Evolutionary conservation across 2,329 filamentous ascomycete species (phyloP).

Genomic region (Monosporascus sp.): DNA sequence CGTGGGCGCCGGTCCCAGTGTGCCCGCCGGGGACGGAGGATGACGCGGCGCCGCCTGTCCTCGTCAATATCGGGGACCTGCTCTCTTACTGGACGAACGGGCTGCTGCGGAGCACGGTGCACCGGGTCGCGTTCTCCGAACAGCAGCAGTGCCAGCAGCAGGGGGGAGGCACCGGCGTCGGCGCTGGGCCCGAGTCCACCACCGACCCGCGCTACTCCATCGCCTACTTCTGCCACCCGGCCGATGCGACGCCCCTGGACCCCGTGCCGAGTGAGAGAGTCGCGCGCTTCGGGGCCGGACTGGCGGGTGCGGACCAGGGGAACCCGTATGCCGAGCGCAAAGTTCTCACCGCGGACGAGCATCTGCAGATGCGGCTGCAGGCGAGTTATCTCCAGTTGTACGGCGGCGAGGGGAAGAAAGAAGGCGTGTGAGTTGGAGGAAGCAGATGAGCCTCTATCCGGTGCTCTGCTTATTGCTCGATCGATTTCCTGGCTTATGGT

Average conservation of each 20-base stretch:
- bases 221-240: conserved; percentile 64
- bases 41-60: conserved; percentile 63
- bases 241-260: conserved; percentile 45
- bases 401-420: conserved; percentile 27
- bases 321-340: conserved; percentile 49
- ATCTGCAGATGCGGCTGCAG: conserved; percentile 55
- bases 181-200: conserved; percentile 37
- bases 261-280: conserved; percentile 58
- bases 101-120: conserved; percentile 79
- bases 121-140: conserved; percentile 73
- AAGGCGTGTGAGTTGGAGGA: too few relatives aligned
- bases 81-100: conserved; percentile 87
- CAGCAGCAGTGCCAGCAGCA: conserved; percentile 22
- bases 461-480: too few relatives aligned
- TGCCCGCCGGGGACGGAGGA: conserved; percentile 53
- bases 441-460: too few relatives aligned
- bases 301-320: conserved; percentile 15
- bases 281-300: conserved; percentile 25
- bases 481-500: too few relatives aligned
- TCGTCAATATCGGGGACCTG: conserved; percentile 70
- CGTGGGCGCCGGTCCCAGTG: conserved; percentile 63
- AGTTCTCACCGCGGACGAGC: conserved; percentile 59
- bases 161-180: conserved; percentile 12
- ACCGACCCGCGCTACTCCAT: conserved; percentile 57
- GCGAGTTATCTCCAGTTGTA: conserved; percentile 56